phyloP scores from a whole-genome alignment of 306 rosid genomes.

The Gillenia trifoliata region DNA sequence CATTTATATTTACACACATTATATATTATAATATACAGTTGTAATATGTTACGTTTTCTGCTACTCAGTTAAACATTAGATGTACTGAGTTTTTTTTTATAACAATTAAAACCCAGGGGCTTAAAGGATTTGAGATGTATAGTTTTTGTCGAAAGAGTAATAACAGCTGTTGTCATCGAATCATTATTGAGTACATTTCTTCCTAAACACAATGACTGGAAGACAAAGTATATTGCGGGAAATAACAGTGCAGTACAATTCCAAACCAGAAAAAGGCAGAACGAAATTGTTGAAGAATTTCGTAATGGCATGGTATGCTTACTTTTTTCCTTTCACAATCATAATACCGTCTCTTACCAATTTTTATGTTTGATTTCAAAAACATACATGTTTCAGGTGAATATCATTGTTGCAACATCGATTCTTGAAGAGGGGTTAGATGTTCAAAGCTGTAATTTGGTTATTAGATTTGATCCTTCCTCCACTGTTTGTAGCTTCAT shows the following conservation, averaged over 20 bases:
- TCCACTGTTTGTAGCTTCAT: conserved; percentile 82
- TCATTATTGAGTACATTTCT: conserved; percentile 51
- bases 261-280: conserved; percentile 62
- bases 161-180: conserved; percentile 62
- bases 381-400: conserved; percentile 44
- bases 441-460: conserved; percentile 85
- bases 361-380: conserved; percentile 12
- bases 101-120: conserved; percentile 29
- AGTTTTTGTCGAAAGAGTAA: conserved; percentile 74
- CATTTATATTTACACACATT: neutral
- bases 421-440: conserved; percentile 96
- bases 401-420: conserved; percentile 88
- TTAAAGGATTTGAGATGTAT: conserved; percentile 69
- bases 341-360: neutral
- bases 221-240: conserved; percentile 71
- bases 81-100: conserved; percentile 11
- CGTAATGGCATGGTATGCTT: conserved; percentile 65
- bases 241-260: conserved; percentile 30
- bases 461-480: conserved; percentile 81
- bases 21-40: neutral
- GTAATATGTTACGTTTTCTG: neutral
- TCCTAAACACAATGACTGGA: conserved; percentile 66
- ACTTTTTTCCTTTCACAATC: conserved; percentile 3
- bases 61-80: neutral
- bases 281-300: conserved; percentile 74